Evolutionary conservation across 805 yeast genomes (phyloP).

Genomic region (Candida glaebosa): DNA sequence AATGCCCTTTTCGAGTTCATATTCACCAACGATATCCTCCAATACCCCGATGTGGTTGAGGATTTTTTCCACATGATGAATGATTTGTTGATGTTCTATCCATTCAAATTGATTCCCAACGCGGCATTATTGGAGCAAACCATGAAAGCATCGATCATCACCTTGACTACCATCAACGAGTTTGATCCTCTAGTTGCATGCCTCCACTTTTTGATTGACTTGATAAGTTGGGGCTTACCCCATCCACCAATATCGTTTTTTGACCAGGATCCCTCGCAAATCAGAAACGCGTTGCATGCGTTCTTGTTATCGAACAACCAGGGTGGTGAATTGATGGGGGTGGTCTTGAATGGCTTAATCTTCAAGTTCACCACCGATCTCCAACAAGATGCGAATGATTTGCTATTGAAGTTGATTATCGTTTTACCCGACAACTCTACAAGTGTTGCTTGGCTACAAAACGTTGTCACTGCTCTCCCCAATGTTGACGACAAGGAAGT

Average conservation of each 20-base stretch:
- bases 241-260: constrained; percentile 75
- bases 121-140: constrained; percentile 48
- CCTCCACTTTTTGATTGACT: constrained; percentile 76
- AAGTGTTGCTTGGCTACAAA: constrained; percentile 57
- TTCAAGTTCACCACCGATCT: constrained; percentile 68
- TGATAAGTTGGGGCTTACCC: constrained; percentile 79
- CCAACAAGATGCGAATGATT: constrained; percentile 70
- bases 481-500: constrained; percentile 67
- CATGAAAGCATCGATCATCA: constrained; percentile 56
- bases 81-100: constrained; percentile 75
- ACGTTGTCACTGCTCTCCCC: constrained; percentile 56
- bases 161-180: constrained; percentile 53
- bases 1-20: constrained; percentile 51
- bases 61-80: constrained; percentile 80
- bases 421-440: constrained; percentile 39
- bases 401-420: constrained; percentile 60
- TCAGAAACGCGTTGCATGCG: constrained; percentile 46
- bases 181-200: constrained; percentile 67
- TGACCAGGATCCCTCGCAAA: constrained; percentile 48
- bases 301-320: constrained; percentile 41
- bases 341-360: constrained; percentile 63
- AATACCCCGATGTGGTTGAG: constrained; percentile 70
- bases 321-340: constrained; percentile 55
- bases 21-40: constrained; percentile 12
- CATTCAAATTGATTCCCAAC: constrained; percentile 46